Conservation (phyloP, 441 rosid species). For the Jatropha podagrica region DNA sequence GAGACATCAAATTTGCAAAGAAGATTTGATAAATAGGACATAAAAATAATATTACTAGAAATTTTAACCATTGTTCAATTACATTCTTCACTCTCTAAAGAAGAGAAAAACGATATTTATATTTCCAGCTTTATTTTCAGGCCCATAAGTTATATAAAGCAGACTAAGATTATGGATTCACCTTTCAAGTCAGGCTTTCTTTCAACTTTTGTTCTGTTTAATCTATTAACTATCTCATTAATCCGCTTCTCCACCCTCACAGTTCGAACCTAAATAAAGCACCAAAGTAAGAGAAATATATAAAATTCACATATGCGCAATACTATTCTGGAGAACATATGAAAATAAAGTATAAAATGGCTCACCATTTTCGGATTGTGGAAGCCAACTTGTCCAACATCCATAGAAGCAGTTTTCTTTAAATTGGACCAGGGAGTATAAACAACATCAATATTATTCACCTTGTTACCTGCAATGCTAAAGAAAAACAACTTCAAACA, state of each 20-base stretch:
- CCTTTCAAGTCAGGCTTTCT: constrained; percentile 93
- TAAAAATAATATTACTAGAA: background rate
- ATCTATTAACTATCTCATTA: constrained; percentile 85
- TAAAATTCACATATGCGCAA: background rate
- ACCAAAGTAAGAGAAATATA: constrained; percentile 21
- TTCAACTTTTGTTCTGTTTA: constrained; percentile 91
- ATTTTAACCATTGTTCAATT: background rate
- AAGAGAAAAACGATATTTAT: background rate
- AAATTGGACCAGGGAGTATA: constrained; percentile 96
- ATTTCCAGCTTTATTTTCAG: background rate
- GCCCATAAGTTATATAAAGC: constrained; percentile 8
- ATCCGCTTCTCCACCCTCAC: constrained; percentile 91
- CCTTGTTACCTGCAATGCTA: constrained; percentile 75
- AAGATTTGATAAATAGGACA: background rate
- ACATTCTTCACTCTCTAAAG: background rate
- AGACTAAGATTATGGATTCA: constrained; percentile 22
- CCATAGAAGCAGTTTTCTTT: constrained; percentile 96
- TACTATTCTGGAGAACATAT: background rate
- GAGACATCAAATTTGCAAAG: background rate
- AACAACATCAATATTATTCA: constrained; percentile 90
- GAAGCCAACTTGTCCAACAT: constrained; percentile 99
- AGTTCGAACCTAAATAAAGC: constrained; percentile 62
- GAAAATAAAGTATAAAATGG: constrained; percentile 8
- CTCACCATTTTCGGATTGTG: constrained; percentile 81
- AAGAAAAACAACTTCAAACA: constrained; percentile 8